A percentile compares a stretch with the other conserved stretches of the same genome.
Evolutionary conservation across 23 red algal species (phyloP).

Genomic region (Gracilariopsis chorda): DNA sequence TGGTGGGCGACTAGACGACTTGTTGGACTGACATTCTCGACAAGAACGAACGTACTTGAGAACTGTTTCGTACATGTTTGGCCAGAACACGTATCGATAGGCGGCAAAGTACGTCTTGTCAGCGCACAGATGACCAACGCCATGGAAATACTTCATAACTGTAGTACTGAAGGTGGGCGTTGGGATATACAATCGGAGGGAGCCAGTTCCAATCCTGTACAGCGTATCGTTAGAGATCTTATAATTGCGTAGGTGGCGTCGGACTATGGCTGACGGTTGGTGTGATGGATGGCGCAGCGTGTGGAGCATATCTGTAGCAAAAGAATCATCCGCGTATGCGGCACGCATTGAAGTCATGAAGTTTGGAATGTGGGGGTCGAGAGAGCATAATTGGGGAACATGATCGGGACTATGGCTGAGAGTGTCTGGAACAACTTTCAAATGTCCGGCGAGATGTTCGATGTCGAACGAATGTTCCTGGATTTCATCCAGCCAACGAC

Average conservation of each 20-base stretch:
- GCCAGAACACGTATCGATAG: background rate
- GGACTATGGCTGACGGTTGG: no score
- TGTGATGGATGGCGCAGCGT: no score
- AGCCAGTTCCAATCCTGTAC: slow-evolving; percentile 3
- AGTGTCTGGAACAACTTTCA: background rate
- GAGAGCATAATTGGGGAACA: background rate
- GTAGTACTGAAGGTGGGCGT: background rate
- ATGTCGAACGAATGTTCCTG: slow-evolving; percentile 1
- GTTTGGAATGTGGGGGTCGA: background rate
- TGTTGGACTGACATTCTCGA: background rate
- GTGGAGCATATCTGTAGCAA: background rate
- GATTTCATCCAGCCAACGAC: slow-evolving; percentile 4
- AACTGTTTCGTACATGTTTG: background rate
- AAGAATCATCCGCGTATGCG: background rate
- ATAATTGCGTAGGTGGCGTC: background rate
- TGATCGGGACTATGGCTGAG: background rate
- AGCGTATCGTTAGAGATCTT: background rate
- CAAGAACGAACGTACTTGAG: background rate
- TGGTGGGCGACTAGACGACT: background rate
- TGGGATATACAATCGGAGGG: background rate
- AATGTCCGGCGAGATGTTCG: background rate
- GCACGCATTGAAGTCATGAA: background rate
- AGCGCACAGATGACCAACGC: background rate
- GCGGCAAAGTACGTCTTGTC: slow-evolving; percentile 6
- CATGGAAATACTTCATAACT: background rate